phyloP scores from a whole-genome alignment of 331 rosid genomes.

The Saraca asoca region DNA sequence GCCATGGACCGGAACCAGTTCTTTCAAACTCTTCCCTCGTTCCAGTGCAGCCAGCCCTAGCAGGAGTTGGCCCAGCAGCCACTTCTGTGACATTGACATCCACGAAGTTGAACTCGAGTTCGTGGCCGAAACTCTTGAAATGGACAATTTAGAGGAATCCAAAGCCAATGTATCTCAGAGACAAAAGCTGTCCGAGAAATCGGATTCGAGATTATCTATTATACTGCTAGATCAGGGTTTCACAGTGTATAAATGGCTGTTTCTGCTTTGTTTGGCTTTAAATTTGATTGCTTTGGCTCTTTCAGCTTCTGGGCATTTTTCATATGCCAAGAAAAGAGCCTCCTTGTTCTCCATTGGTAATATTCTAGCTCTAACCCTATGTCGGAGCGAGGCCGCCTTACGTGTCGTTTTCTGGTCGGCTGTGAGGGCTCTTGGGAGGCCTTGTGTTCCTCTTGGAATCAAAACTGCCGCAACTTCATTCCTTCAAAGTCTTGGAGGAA shows the following conservation, averaged over 20 bases:
- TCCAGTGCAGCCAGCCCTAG: slow-evolving; percentile 37
- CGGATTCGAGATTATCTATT: slow-evolving; percentile 49
- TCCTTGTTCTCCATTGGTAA: slow-evolving; percentile 60
- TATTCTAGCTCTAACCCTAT: slow-evolving; percentile 52
- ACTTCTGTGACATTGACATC: slow-evolving; percentile 52
- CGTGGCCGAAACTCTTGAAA: slow-evolving; percentile 23
- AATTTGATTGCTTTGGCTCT: slow-evolving; percentile 54
- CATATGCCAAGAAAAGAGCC: slow-evolving; percentile 47
- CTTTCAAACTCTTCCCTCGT: slow-evolving; percentile 41
- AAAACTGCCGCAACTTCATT: slow-evolving; percentile 53
- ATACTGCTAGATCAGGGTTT: slow-evolving; percentile 60
- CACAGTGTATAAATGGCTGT: slow-evolving; percentile 59
- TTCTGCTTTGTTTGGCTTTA: slow-evolving; percentile 42
- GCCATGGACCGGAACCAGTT: slow-evolving; percentile 43
- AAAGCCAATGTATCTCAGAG: slow-evolving; percentile 30
- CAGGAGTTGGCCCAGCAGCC: slow-evolving; percentile 43
- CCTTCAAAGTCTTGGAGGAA: slow-evolving; percentile 65
- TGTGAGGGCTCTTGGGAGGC: slow-evolving; percentile 47
- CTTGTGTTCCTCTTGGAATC: slow-evolving; percentile 45
- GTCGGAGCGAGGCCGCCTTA: slow-evolving; percentile 53
- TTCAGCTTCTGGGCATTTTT: slow-evolving; percentile 46
- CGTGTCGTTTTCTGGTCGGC: slow-evolving; percentile 51
- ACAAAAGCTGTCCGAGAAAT: slow-evolving; percentile 25
- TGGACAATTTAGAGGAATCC: slow-evolving; percentile 28
- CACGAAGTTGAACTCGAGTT: slow-evolving; percentile 35